Percentiles rank a stretch among this genome's conserved stretches.
phyloP scores from a whole-genome alignment of 2,329 filamentous ascomycete species.

The Colletotrichum chlorophyti region DNA sequence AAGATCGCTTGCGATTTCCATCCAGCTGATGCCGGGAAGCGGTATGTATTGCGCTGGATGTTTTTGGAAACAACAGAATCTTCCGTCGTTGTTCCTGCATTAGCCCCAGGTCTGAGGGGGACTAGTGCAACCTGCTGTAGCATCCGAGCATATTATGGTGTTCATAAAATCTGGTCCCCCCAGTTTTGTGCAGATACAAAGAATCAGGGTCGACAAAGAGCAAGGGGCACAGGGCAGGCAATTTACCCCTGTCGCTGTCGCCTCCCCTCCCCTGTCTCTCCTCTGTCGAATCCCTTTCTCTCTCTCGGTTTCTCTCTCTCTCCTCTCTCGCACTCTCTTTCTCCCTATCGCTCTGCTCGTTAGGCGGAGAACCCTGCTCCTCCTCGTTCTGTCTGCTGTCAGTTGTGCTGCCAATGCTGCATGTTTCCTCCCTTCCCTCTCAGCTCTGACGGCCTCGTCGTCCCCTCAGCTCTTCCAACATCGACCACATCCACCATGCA shows the following conservation, averaged over 20 bases:
- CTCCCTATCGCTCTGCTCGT: too few relatives aligned
- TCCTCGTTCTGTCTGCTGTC: background rate
- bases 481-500: too few relatives aligned
- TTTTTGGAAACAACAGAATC: conserved; percentile 11
- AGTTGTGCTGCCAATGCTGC: background rate
- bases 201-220: background rate
- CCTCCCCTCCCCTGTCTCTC: too few relatives aligned
- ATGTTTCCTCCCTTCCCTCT: too few relatives aligned
- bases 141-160: too few relatives aligned
- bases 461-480: too few relatives aligned
- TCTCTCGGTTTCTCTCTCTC: conserved; percentile 1
- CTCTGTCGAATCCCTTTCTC: too few relatives aligned
- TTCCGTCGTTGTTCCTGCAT: conserved; percentile 23
- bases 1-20: conserved; percentile 14
- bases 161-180: background rate
- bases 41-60: background rate
- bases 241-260: too few relatives aligned
- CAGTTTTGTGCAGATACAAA: background rate
- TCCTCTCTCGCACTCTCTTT: background rate
- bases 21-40: background rate
- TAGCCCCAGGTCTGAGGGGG: too few relatives aligned
- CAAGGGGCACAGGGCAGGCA: background rate
- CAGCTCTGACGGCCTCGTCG: background rate
- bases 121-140: too few relatives aligned
- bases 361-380: conserved; percentile 27